Conservation (phyloP, 2,329 filamentous ascomycete genomes). For the Blastomyces gilchristii region DNA sequence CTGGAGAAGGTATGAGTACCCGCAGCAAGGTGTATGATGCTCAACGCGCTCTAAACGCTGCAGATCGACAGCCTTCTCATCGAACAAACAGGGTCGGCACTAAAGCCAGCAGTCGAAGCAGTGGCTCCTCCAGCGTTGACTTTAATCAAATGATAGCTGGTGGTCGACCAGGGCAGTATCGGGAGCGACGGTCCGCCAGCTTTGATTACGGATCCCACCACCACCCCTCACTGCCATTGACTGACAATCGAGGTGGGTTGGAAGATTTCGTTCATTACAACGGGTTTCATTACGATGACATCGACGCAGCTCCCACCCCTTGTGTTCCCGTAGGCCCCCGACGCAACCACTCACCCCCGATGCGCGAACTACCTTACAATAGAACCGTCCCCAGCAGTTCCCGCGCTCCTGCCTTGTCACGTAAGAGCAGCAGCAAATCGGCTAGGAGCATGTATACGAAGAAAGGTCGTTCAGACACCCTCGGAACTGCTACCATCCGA, state of each 20-base stretch:
- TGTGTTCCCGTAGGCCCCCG: conserved; percentile 73
- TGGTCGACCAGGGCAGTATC: conserved; percentile 24
- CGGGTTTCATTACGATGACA: conserved; percentile 35
- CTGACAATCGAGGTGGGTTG: conserved; percentile 3
- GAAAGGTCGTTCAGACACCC: conserved; percentile 31
- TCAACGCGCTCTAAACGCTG: conserved; percentile 20
- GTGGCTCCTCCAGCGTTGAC: conserved; percentile 68
- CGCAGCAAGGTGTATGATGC: conserved; percentile 30
- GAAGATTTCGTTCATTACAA: conserved; percentile 8
- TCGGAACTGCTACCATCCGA: conserved; percentile 29
- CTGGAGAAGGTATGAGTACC: conserved; percentile 28
- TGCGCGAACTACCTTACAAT: conserved; percentile 23
- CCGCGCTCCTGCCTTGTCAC: conserved; percentile 27
- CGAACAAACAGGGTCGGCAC: conserved; percentile 43
- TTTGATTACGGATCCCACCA: conserved; percentile 36
- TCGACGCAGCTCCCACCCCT: conserved; percentile 77
- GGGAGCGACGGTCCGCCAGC: conserved; percentile 35
- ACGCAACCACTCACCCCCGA: conserved; percentile 34
- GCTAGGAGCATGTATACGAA: conserved; percentile 28
- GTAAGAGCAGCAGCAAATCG: conserved; percentile 37
- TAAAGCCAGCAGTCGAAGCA: conserved; percentile 60
- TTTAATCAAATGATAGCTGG: conserved; percentile 42
- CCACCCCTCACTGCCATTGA: conserved; percentile 9
- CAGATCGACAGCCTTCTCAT: conserved; percentile 20
- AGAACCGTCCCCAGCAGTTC: conserved; percentile 19